Evolutionary conservation across 2,329 filamentous ascomycete species (phyloP).

Genomic region (Xylaria sp.): DNA sequence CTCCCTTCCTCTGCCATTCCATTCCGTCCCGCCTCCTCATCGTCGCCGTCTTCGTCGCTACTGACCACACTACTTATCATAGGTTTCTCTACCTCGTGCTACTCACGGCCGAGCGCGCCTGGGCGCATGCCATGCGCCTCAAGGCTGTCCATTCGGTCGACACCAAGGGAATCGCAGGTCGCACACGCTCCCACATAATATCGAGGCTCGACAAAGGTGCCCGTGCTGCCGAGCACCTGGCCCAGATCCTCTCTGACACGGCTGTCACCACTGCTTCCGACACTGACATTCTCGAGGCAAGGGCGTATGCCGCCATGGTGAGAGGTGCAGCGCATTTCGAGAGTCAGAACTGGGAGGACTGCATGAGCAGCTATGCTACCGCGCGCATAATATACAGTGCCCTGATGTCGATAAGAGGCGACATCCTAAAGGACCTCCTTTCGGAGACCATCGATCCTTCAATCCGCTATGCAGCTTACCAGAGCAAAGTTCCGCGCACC

Average conservation of each 20-base stretch:
- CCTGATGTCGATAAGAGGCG: constrained; percentile 74
- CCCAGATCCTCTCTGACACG: constrained; percentile 72
- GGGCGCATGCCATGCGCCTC: constrained; percentile 96
- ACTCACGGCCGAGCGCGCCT: constrained; percentile 88
- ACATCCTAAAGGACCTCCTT: constrained; percentile 87
- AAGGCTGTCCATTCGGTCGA: constrained; percentile 85
- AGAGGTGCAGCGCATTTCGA: constrained; percentile 84
- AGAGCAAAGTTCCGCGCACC: constrained; percentile 87
- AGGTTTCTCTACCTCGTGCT: constrained; percentile 81
- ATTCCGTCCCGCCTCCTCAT: constrained; percentile 16
- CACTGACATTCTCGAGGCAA: constrained; percentile 83
- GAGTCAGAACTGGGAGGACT: constrained; percentile 85
- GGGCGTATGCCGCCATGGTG: constrained; percentile 83
- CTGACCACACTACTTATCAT: no score
- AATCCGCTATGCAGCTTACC: constrained; percentile 93
- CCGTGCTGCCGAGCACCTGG: constrained; percentile 74
- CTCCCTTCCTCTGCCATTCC: background rate
- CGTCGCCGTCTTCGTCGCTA: constrained; percentile 23
- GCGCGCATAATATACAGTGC: constrained; percentile 86
- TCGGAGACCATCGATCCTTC: constrained; percentile 90
- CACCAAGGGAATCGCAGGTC: constrained; percentile 80
- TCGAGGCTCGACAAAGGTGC: constrained; percentile 86
- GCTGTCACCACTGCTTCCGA: constrained; percentile 72
- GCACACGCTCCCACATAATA: constrained; percentile 86
- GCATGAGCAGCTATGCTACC: constrained; percentile 79